phyloP scores from a whole-genome alignment of 768 basidiomycete genomes.

The Mrakia frigida region DNA sequence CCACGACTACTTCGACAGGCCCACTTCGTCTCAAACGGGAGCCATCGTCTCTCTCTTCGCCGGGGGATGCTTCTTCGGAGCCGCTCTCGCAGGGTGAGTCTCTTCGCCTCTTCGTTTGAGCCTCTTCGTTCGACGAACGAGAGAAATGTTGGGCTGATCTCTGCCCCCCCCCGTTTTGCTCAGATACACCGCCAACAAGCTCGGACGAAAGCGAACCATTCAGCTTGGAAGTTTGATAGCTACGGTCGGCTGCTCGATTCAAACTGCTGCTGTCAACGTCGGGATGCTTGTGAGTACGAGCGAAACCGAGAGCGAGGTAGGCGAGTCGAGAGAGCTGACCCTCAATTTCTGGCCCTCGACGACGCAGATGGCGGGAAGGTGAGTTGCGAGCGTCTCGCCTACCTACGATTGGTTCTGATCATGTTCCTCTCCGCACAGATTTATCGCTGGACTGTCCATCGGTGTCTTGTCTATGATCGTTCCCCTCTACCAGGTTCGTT shows the following conservation, averaged over 20 bases:
- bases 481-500: background rate
- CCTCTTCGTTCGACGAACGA: too few relatives aligned
- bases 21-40: background rate
- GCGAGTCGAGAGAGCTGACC: background rate
- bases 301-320: too few relatives aligned
- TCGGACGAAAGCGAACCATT: conserved; percentile 11
- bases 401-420: too few relatives aligned
- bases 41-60: conserved; percentile 4
- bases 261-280: background rate
- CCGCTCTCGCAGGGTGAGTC: background rate
- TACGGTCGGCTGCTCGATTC: conserved; percentile 2
- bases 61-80: background rate
- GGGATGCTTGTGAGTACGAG: background rate
- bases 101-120: too few relatives aligned
- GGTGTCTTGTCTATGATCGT: conserved; percentile 16
- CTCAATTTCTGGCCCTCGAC: background rate
- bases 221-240: background rate
- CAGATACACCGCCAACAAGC: conserved; percentile 5
- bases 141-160: too few relatives aligned
- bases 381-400: too few relatives aligned
- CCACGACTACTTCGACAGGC: background rate
- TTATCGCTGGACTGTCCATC: background rate
- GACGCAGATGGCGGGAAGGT: conserved; percentile 3
- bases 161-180: too few relatives aligned
- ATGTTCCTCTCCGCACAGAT: too few relatives aligned